Evolutionary conservation across 495 filamentous ascomycete genomes (phyloP).

Genomic region (Penicillium turbatum): DNA sequence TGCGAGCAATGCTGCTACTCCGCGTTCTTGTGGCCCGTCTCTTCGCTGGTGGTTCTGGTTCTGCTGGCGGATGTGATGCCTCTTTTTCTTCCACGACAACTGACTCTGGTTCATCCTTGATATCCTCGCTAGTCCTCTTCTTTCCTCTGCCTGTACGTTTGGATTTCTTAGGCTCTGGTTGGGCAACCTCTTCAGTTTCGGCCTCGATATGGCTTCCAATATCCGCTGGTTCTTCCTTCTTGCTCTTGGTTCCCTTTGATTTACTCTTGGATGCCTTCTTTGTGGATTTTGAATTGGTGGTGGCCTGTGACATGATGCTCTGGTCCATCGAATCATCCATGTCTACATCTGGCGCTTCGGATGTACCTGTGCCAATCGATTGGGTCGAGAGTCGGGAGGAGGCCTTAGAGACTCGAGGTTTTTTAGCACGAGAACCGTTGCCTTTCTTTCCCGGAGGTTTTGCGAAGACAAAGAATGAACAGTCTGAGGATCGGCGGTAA

Average conservation of each 20-base stretch:
- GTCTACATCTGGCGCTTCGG: conserved; percentile 53
- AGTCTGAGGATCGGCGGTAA: conserved; percentile 67
- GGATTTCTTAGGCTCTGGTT: conserved; percentile 34
- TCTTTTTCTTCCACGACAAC: conserved; percentile 15
- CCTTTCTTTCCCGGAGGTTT: conserved; percentile 40
- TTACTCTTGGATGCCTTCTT: conserved; percentile 45
- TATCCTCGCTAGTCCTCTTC: conserved; percentile 63
- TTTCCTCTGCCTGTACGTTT: conserved; percentile 51
- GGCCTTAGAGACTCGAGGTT: conserved; percentile 60
- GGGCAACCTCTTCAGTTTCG: conserved; percentile 23
- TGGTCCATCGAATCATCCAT: conserved; percentile 58
- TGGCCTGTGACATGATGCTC: conserved; percentile 55
- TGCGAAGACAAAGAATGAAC: conserved; percentile 70
- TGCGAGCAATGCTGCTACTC: conserved; percentile 33
- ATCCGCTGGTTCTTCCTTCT: conserved; percentile 58
- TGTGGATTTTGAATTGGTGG: conserved; percentile 50
- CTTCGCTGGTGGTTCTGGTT: conserved; percentile 57
- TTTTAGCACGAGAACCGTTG: conserved; percentile 47
- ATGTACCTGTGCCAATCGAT: conserved; percentile 51
- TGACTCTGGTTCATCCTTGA: conserved; percentile 41
- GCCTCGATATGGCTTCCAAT: conserved; percentile 36
- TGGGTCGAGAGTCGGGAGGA: conserved; percentile 66
- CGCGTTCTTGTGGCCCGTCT: conserved; percentile 57
- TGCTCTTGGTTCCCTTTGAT: conserved; percentile 40
- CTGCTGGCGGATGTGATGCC: conserved; percentile 39